Evolutionary conservation across 1,139 yeast species (phyloP), one percentile per base, ranked within the genome.

Genomic region (Suhomyces taliae): DNA sequence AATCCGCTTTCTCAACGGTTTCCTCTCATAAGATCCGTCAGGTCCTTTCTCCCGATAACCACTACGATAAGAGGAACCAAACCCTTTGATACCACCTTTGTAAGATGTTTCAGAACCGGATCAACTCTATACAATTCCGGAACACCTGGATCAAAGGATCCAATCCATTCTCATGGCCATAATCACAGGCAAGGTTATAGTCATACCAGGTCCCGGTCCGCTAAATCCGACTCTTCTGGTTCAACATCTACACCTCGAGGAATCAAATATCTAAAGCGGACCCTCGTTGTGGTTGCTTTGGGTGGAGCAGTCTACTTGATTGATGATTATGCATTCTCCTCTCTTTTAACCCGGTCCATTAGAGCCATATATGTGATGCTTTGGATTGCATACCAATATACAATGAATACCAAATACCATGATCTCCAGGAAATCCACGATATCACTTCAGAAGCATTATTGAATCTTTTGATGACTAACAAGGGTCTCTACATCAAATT

Each of bases 401-500:
- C 81, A 66, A 51, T 72, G 51, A 72, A 78, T 58, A 71, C 77
- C 55, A 60, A 62, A 35, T 69, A 69, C 41, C 76, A 73, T 40
- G 49, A 59, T 34, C 66, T 82, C 12, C 76, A 74, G 27, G 76
- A 74, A 0, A 63, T 87, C 27, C 95, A 87, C 56, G 82, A 80
- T 49, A 64, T 79, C 27, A 79, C 82, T 31, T 81, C 93, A 3
- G 78, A 80, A 40, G 64, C 81, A 41, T 63, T 87, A 36, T 74
- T 79, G 53, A 64, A 77, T 39, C 64, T 87, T 56, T 62, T 87
- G 48, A 65, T 70, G 51, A 62, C 65, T 4, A 87, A 87, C 59
- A 84, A 83, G 58, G 95, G 95, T 0, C 70, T 87, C 15, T 87
- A 85, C 60, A 83, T 87, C 58, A 87, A 87, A 62, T 64, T 85